Conservation (phyloP, 2,329 filamentous ascomycete genomes). For the Pezicula rhizophila region DNA sequence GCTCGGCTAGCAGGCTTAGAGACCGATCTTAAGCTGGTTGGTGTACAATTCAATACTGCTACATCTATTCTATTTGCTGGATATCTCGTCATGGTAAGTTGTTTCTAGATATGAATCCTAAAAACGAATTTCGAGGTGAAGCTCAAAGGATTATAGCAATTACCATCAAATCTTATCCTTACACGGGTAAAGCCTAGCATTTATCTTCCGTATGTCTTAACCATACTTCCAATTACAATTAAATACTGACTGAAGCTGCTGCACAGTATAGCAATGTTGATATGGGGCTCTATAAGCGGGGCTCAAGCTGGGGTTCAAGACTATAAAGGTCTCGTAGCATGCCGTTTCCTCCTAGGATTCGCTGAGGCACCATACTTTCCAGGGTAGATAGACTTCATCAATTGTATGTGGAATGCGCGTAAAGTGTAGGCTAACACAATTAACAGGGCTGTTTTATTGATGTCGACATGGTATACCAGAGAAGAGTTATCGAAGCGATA, state of each 20-base stretch:
- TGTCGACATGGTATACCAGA: slow-evolving; percentile 40
- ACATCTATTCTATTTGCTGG: slow-evolving; percentile 23
- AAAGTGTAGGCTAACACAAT: slow-evolving; percentile 17
- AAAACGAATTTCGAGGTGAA: no score
- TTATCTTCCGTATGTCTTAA: background rate
- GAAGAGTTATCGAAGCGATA: slow-evolving; percentile 28
- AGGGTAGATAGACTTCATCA: background rate
- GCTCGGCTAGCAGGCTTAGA: no score
- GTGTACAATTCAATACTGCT: slow-evolving; percentile 3
- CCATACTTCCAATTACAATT: no score
- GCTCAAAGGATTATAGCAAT: background rate
- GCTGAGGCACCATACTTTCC: slow-evolving; percentile 30
- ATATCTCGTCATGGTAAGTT: slow-evolving; percentile 13
- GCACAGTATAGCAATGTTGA: background rate
- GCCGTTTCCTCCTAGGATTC: slow-evolving; percentile 39
- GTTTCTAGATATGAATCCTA: no score
- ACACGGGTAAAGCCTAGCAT: slow-evolving; percentile 14
- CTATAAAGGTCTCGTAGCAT: slow-evolving; percentile 31
- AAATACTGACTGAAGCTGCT: no score
- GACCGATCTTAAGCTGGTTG: no score
- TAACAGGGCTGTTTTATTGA: slow-evolving; percentile 38
- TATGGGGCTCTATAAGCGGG: slow-evolving; percentile 43
- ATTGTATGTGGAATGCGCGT: background rate
- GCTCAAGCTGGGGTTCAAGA: slow-evolving; percentile 31
- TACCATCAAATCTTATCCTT: slow-evolving; percentile 34